Conservation (phyloP, 177 flowering plant species). For the Vitis hybrid region DNA sequence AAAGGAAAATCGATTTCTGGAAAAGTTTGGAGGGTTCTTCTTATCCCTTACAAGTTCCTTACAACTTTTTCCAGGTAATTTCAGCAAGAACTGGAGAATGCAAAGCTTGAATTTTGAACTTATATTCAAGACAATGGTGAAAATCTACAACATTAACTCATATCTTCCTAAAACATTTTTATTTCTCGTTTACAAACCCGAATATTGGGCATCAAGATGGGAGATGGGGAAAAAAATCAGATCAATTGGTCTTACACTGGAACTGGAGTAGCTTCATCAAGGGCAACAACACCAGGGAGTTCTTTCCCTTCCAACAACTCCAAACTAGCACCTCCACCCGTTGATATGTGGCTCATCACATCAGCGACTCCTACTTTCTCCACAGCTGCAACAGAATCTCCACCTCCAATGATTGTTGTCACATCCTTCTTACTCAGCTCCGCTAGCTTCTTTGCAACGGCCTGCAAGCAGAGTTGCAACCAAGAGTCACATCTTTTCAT, state of each 20-base stretch:
- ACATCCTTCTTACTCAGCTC: conserved; percentile 62
- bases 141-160: conserved; percentile 26
- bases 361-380: conserved; percentile 68
- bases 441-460: conserved; percentile 65
- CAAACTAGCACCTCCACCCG: conserved; percentile 77
- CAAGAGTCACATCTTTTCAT: no score
- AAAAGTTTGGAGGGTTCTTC: background rate
- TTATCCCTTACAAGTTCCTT: conserved; percentile 3
- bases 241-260: conserved; percentile 29
- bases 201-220: background rate
- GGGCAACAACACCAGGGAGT: conserved; percentile 70
- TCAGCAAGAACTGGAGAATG: background rate
- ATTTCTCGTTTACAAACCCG: conserved; percentile 15
- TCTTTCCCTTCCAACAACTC: conserved; percentile 67
- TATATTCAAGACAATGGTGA: conserved; percentile 1
- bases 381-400: conserved; percentile 70
- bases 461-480: conserved; percentile 26
- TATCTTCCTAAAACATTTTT: conserved; percentile 10
- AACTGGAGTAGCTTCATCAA: conserved; percentile 51
- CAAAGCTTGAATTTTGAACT: background rate
- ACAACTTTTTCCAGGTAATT: background rate
- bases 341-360: conserved; percentile 71
- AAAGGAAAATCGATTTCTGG: background rate
- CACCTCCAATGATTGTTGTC: conserved; percentile 74
- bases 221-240: conserved; percentile 1